phyloP scores from a whole-genome alignment of 345 rosid genomes.

The Eucalyptus dawsonii region DNA sequence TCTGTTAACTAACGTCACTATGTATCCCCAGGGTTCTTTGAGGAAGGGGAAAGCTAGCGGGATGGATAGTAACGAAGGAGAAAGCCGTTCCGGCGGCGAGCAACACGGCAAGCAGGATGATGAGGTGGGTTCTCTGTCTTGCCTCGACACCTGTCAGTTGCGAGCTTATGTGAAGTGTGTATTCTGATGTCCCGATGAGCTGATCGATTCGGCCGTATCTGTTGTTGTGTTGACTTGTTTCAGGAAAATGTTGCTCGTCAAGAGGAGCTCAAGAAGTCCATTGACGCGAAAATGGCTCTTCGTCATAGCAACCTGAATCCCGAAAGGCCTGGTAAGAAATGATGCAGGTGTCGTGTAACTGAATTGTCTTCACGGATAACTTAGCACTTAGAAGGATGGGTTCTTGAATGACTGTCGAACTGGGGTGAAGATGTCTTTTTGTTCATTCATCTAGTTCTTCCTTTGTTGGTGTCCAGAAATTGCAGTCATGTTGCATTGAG shows the following conservation, averaged over 20 bases:
- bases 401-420: background rate
- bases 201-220: background rate
- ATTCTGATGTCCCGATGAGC: background rate
- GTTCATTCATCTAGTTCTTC: background rate
- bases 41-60: background rate
- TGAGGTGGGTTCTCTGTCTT: conserved; percentile 32
- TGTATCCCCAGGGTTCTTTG: background rate
- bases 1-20: background rate
- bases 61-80: conserved; percentile 27
- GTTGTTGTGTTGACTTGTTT: background rate
- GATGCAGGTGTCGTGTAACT: background rate
- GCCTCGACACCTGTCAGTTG: background rate
- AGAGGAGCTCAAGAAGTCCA: conserved; percentile 76
- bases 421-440: background rate
- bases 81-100: conserved; percentile 26
- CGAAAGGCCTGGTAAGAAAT: conserved; percentile 77
- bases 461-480: background rate
- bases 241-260: conserved; percentile 90
- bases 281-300: conserved; percentile 76
- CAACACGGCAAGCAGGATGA: conserved; percentile 52
- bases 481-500: background rate
- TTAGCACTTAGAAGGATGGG: background rate
- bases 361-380: background rate
- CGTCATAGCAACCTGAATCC: conserved; percentile 92
- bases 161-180: background rate